These are phyloP conservation scores for Fusarium metavorans DNA, from an alignment of 2,329 filamentous ascomycete genomes.

Conservation along the genomic window DNA sequence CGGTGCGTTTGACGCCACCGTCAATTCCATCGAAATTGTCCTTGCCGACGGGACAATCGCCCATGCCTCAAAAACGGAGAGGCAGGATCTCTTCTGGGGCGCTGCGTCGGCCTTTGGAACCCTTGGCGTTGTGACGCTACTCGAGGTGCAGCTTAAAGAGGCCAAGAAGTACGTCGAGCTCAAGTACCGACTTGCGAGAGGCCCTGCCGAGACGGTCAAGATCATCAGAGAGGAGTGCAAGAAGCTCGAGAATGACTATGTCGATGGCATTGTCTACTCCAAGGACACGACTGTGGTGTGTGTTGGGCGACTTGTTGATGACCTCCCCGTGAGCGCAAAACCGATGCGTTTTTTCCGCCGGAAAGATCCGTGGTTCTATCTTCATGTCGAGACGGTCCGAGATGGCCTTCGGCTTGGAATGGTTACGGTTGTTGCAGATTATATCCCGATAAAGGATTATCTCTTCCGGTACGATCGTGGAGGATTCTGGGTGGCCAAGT, in stretches of 20 bases:
- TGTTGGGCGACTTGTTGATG: conserved; percentile 67
- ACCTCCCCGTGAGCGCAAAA: conserved; percentile 50
- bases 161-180: conserved; percentile 69
- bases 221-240: conserved; percentile 59
- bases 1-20: conserved; percentile 73
- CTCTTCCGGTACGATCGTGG: conserved; percentile 79
- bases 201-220: conserved; percentile 52
- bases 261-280: conserved; percentile 77
- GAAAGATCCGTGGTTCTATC: conserved; percentile 79
- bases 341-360: conserved; percentile 66
- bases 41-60: conserved; percentile 70
- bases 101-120: conserved; percentile 76
- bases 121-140: conserved; percentile 72
- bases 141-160: conserved; percentile 70
- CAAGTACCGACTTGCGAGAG: conserved; percentile 63
- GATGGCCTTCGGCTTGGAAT: conserved; percentile 41
- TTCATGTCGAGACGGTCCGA: conserved; percentile 68
- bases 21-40: conserved; percentile 74
- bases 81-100: conserved; percentile 72
- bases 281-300: conserved; percentile 68
- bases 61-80: conserved; percentile 64
- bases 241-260: conserved; percentile 66
- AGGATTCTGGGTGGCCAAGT: conserved; percentile 74
- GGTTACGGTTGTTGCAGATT: conserved; percentile 56
- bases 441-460: conserved; percentile 73